Percentiles rank a stretch among this genome's conserved stretches.
phyloP scores from a whole-genome alignment of 371 early-diverging fungal genomes.

The Haplosporangium sp. region DNA sequence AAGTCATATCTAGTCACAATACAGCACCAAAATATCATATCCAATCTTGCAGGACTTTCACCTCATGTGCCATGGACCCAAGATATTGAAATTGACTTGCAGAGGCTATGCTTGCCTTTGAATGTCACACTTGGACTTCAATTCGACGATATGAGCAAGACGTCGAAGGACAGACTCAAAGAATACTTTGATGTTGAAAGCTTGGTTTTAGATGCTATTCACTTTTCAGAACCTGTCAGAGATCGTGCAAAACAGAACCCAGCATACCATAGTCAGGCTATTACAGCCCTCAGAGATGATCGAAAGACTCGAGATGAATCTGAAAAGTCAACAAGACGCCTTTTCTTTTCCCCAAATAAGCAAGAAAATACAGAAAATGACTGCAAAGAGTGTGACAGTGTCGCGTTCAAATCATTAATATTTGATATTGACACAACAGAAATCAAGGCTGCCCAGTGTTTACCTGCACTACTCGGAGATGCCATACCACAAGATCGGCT shows the following conservation, averaged over 20 bases:
- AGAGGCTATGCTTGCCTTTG: slow-evolving; percentile 10
- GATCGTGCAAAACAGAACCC: not conserved
- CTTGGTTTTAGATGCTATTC: slow-evolving; percentile 26
- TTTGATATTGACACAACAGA: slow-evolving; percentile 19
- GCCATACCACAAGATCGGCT: not conserved
- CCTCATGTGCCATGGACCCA: slow-evolving; percentile 14
- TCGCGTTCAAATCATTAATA: slow-evolving; percentile 3
- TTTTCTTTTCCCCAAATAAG: not conserved
- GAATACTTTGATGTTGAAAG: slow-evolving; percentile 28
- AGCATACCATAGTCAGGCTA: not conserved
- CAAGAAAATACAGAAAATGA: not conserved
- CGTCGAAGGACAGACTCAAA: not conserved
- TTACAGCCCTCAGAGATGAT: not conserved
- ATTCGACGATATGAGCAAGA: slow-evolving; percentile 3
- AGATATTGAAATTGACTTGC: slow-evolving; percentile 17
- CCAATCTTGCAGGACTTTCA: slow-evolving; percentile 19
- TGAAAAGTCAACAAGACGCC: not conserved
- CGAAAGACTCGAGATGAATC: not conserved
- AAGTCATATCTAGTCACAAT: not conserved
- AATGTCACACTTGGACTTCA: slow-evolving; percentile 16
- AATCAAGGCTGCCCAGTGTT: slow-evolving; percentile 18
- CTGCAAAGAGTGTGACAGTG: not conserved
- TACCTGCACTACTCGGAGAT: slow-evolving; percentile 22
- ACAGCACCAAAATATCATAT: not conserved
- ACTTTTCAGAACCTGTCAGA: slow-evolving; percentile 32